Evolutionary conservation across 768 basidiomycete species (phyloP).

Genomic region (Phlebiopsis flavidoalba): DNA sequence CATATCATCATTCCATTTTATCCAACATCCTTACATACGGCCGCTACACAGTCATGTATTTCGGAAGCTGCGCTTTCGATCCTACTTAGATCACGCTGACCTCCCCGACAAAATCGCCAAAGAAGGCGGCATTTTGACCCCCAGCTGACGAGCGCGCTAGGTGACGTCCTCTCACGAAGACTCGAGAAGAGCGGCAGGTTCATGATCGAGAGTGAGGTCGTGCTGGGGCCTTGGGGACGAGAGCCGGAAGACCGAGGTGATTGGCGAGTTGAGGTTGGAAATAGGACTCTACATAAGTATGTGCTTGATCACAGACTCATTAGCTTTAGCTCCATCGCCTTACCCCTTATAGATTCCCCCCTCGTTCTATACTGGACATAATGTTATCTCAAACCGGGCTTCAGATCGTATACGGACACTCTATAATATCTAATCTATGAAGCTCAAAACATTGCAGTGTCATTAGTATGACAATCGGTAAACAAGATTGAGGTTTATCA

Average conservation of each 20-base stretch:
- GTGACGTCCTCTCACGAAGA: constrained; percentile 66
- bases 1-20: background rate
- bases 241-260: constrained; percentile 4
- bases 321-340: no score
- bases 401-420: no score
- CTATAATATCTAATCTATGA: no score
- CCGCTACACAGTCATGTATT: constrained; percentile 71
- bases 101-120: constrained; percentile 55
- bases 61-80: constrained; percentile 74
- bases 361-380: no score
- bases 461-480: no score
- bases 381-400: no score
- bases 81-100: constrained; percentile 44
- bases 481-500: no score
- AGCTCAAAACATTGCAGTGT: no score
- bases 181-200: constrained; percentile 55
- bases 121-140: constrained; percentile 77
- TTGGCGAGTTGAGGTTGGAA: background rate
- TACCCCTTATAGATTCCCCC: no score
- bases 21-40: background rate
- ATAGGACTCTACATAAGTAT: background rate
- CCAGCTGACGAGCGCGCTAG: constrained; percentile 80
- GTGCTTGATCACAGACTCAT: no score
- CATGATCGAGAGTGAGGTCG: constrained; percentile 48
- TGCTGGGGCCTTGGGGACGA: constrained; percentile 16